Percentiles rank a stretch among this genome's conserved stretches.
phyloP scores from a whole-genome alignment of 495 filamentous ascomycete species.

The Cercophora sp. region DNA sequence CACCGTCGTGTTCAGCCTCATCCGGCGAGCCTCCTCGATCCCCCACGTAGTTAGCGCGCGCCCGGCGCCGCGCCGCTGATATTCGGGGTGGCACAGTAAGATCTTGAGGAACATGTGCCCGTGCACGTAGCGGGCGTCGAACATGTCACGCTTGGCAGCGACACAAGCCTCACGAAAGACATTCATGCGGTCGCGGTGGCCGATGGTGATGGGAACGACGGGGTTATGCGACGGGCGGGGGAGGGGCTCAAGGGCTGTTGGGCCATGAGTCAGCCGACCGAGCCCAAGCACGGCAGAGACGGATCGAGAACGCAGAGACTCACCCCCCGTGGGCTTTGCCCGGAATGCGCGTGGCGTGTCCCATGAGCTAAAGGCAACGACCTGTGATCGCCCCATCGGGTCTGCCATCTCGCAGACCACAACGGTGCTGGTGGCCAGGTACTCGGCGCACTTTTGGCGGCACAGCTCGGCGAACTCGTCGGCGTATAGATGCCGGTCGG shows the following conservation, averaged over 20 bases:
- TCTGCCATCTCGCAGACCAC: constrained; percentile 28
- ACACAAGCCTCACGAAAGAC: constrained; percentile 20
- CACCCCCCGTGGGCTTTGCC: no score
- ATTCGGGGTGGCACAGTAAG: constrained; percentile 47
- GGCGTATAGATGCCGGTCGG: constrained; percentile 23
- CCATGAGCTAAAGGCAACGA: constrained; percentile 30
- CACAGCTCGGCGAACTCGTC: constrained; percentile 24
- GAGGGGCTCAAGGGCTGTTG: constrained; percentile 1
- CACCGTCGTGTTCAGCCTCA: constrained; percentile 22
- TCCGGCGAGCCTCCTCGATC: constrained; percentile 23
- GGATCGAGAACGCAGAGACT: no score
- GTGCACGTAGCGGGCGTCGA: constrained; percentile 17
- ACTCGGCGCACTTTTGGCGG: constrained; percentile 23
- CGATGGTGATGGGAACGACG: constrained; percentile 17
- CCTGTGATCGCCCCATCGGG: neutral
- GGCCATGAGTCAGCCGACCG: no score
- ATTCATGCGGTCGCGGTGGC: constrained; percentile 19
- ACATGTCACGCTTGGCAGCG: constrained; percentile 13
- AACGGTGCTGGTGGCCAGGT: constrained; percentile 24
- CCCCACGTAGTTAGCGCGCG: constrained; percentile 50
- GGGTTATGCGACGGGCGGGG: constrained; percentile 2
- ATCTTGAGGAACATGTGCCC: constrained; percentile 43
- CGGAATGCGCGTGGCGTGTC: constrained; percentile 15
- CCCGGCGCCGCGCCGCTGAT: constrained; percentile 47
- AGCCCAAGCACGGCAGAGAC: no score